phyloP scores from a whole-genome alignment of 257 asterid genomes.

The Forsythia viridissima region DNA sequence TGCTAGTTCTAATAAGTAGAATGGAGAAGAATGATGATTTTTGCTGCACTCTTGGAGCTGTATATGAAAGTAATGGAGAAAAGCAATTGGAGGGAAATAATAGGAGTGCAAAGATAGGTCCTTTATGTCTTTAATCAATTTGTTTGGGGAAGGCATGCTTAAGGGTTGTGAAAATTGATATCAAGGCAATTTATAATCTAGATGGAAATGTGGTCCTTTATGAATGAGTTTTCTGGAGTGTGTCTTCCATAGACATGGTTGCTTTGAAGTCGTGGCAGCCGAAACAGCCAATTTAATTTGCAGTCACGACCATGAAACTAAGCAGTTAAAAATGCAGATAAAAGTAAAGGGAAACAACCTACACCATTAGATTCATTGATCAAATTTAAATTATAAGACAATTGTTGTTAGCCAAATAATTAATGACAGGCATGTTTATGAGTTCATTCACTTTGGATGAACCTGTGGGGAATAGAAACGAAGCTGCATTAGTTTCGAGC shows the following conservation, averaged over 20 bases:
- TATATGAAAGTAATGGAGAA: not conserved
- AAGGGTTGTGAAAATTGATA: not conserved
- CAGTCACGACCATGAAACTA: not conserved
- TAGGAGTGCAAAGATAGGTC: not conserved
- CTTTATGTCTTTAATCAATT: not conserved
- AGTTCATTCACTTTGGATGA: not conserved
- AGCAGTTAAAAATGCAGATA: not conserved
- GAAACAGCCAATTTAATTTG: not conserved
- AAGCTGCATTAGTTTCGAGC: not conserved
- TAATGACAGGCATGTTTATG: not conserved
- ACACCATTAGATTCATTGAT: not conserved
- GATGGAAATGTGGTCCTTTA: not conserved
- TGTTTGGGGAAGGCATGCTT: not conserved
- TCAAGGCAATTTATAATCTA: not conserved
- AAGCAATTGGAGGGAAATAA: not conserved
- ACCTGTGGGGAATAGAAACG: not conserved
- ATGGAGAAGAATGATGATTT: not conserved
- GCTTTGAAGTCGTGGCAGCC: not conserved
- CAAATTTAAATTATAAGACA: not conserved
- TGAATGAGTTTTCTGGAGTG: not conserved
- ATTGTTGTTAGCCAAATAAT: not conserved
- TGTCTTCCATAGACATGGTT: not conserved
- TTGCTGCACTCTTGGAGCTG: not conserved
- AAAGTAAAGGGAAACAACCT: not conserved
- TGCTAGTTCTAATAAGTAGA: not conserved